Percentiles rank a stretch among this genome's conserved stretches.
phyloP scores from a whole-genome alignment of 2,329 filamentous ascomycete species.

The Claviceps digitariae region DNA sequence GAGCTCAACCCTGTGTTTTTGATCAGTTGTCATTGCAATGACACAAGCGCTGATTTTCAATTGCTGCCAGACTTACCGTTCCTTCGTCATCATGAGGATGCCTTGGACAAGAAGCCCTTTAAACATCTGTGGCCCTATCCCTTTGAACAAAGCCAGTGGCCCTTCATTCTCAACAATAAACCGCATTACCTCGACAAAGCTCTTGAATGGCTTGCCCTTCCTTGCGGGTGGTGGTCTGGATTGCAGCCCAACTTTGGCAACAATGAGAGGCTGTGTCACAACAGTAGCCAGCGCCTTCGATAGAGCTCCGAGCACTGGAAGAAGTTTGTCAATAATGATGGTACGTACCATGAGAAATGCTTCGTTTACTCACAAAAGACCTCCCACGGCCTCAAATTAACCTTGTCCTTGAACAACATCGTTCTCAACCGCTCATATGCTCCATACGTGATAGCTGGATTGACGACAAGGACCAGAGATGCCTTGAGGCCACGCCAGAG shows the following conservation, averaged over 20 bases:
- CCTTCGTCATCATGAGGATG: slow-evolving; percentile 98
- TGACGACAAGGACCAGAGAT: slow-evolving; percentile 87
- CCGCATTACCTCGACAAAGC: slow-evolving; percentile 85
- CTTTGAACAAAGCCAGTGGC: slow-evolving; percentile 77
- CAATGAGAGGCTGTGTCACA: slow-evolving; percentile 85
- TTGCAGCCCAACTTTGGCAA: slow-evolving; percentile 93
- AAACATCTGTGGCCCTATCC: slow-evolving; percentile 82
- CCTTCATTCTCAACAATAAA: slow-evolving; percentile 91
- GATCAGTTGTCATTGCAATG: slow-evolving; percentile 9
- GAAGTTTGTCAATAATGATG: not conserved
- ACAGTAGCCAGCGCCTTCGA: slow-evolving; percentile 90
- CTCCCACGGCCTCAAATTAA: slow-evolving; percentile 66
- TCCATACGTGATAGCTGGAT: slow-evolving; percentile 95
- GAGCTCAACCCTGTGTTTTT: slow-evolving; percentile 57
- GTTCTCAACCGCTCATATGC: slow-evolving; percentile 84
- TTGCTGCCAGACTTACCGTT: slow-evolving; percentile 46
- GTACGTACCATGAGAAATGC: not conserved
- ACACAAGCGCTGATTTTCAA: not conserved
- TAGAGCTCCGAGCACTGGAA: slow-evolving; percentile 70
- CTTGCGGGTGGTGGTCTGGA: slow-evolving; percentile 77
- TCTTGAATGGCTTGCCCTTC: slow-evolving; percentile 83
- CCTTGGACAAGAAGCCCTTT: slow-evolving; percentile 93
- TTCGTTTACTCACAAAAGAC: slow-evolving; percentile 62
- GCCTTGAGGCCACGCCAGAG: slow-evolving; percentile 94
- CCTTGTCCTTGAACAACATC: slow-evolving; percentile 62